phyloP scores from a whole-genome alignment of 495 filamentous ascomycete species.

The Mycothermus thermophilus region DNA sequence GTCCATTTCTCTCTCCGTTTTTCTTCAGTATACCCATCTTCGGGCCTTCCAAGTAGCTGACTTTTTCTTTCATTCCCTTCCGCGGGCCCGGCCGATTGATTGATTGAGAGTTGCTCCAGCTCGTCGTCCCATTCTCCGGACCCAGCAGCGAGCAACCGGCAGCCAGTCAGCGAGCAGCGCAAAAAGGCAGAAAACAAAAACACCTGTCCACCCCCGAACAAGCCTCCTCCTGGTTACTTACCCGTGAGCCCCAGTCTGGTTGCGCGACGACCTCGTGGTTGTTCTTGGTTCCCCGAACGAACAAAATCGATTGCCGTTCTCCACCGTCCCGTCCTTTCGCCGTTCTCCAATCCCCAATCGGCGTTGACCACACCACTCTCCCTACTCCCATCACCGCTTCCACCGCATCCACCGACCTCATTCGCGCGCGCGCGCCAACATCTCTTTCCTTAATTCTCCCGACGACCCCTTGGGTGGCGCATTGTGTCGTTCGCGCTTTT shows the following conservation, averaged over 20 bases:
- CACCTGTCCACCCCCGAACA: neutral
- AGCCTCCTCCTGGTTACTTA: too few species aligned
- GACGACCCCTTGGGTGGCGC: too few species aligned
- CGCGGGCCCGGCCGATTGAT: neutral
- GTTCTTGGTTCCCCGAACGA: too few species aligned
- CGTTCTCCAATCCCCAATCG: too few species aligned
- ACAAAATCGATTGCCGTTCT: constrained; percentile 10
- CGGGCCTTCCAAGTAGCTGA: too few species aligned
- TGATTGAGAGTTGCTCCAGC: neutral
- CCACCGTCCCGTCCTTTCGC: too few species aligned
- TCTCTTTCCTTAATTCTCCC: neutral
- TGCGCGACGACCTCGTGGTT: too few species aligned
- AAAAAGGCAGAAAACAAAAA: constrained; percentile 1
- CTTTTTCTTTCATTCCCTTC: neutral
- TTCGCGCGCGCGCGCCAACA: too few species aligned
- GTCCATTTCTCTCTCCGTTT: neutral
- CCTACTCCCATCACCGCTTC: neutral
- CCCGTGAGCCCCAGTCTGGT: too few species aligned
- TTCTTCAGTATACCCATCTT: neutral
- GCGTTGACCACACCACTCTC: constrained; percentile 3
- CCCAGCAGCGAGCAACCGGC: neutral
- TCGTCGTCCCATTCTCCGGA: constrained; percentile 1
- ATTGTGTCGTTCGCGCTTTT: too few species aligned
- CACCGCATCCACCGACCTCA: too few species aligned
- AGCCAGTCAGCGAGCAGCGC: neutral